A percentile compares a stretch with the other conserved stretches of the same genome.
phyloP scores from a whole-genome alignment of 2,329 filamentous ascomycete genomes.

The Camillea tinctor region DNA sequence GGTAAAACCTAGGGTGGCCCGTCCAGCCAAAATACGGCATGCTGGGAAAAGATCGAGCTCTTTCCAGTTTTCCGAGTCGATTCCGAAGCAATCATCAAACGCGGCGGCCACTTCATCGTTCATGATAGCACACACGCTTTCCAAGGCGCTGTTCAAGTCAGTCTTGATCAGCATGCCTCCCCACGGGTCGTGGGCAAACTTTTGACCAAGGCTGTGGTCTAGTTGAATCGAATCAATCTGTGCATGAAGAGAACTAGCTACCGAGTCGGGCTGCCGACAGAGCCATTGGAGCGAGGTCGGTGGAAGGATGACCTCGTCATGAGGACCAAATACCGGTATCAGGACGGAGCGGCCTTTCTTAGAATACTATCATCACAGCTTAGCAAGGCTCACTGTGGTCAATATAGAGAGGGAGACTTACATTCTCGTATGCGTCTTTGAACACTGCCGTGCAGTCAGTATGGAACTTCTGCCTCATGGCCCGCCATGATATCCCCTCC shows the following conservation, averaged over 20 bases:
- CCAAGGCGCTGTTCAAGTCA: constrained; percentile 35
- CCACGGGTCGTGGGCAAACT: constrained; percentile 23
- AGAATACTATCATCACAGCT: constrained; percentile 33
- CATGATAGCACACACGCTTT: constrained; percentile 34
- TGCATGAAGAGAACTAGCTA: constrained; percentile 35
- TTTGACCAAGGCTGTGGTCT: constrained; percentile 38
- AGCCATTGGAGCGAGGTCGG: constrained; percentile 39
- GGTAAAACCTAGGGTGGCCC: constrained; percentile 22
- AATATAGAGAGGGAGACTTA: constrained; percentile 1
- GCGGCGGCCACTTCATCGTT: constrained; percentile 35
- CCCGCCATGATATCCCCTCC: constrained; percentile 12
- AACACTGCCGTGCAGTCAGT: constrained; percentile 16
- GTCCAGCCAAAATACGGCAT: constrained; percentile 31
- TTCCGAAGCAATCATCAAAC: constrained; percentile 37
- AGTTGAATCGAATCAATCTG: constrained; percentile 40
- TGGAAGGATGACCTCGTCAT: constrained; percentile 44
- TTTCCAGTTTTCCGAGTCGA: constrained; percentile 34
- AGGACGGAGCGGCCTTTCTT: constrained; percentile 43
- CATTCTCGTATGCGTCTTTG: constrained; percentile 24
- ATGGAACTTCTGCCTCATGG: constrained; percentile 18
- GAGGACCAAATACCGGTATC: constrained; percentile 39
- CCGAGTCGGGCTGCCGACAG: constrained; percentile 37
- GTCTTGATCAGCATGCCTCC: constrained; percentile 34
- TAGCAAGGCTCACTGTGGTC: background rate
- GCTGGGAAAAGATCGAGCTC: constrained; percentile 31